Evolutionary conservation across 164 flowering plant species (phyloP).

Genomic region (Santalum album): DNA sequence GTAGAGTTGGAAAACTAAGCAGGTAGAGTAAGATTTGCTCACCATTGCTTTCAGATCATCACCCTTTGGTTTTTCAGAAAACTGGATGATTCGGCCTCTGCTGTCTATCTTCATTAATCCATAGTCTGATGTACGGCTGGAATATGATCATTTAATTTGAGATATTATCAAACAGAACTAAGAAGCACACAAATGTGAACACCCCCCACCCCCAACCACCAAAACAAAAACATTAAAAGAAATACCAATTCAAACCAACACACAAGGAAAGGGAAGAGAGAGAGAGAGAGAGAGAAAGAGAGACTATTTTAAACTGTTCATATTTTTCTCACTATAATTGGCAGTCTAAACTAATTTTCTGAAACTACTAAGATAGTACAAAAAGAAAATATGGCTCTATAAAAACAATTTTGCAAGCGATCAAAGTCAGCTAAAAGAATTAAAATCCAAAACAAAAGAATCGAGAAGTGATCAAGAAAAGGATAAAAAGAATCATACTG

Average conservation of each 20-base stretch:
- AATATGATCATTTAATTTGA: slow-evolving; percentile 8
- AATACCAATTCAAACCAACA: not conserved
- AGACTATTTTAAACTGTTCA: not conserved
- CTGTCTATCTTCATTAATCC: slow-evolving; percentile 79
- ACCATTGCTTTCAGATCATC: slow-evolving; percentile 70
- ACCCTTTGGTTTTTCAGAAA: slow-evolving; percentile 82
- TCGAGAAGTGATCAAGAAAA: slow-evolving; percentile 4
- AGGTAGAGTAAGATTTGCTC: slow-evolving; percentile 5
- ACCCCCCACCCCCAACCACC: not conserved
- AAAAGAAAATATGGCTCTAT: no score
- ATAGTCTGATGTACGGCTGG: slow-evolving; percentile 83
- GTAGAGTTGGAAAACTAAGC: not conserved
- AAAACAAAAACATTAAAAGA: not conserved
- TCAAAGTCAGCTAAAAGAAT: no score
- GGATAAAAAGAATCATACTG: not conserved
- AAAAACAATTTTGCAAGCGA: no score
- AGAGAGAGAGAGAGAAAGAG: not conserved
- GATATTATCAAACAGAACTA: not conserved
- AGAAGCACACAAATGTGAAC: not conserved
- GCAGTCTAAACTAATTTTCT: no score
- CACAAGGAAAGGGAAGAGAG: not conserved
- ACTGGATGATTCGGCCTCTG: slow-evolving; percentile 51
- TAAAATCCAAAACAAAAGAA: no score
- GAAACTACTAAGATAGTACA: no score
- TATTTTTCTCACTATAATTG: no score